Conservation (phyloP, 2,329 filamentous ascomycete species). For the Capronia americana region DNA sequence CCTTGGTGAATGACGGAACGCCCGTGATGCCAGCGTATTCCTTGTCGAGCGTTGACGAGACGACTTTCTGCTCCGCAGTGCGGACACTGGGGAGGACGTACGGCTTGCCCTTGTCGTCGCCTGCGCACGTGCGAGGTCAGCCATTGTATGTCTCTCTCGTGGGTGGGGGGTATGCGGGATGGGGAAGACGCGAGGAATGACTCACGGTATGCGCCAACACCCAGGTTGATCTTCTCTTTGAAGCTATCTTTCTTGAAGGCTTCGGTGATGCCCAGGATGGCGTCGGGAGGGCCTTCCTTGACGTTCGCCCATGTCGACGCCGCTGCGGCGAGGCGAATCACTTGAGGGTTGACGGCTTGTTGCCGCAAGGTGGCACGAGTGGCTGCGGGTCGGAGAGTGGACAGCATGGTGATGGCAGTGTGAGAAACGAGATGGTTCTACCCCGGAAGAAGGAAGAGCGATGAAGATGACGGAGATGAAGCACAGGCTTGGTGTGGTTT, state of each 20-base stretch:
- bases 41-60: slow-evolving; percentile 74
- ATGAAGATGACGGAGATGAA: not conserved
- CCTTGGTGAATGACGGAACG: slow-evolving; percentile 90
- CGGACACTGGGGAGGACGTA: slow-evolving; percentile 95
- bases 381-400: slow-evolving; percentile 52
- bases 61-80: slow-evolving; percentile 84
- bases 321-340: slow-evolving; percentile 60
- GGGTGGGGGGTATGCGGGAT: not conserved
- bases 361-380: slow-evolving; percentile 48
- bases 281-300: slow-evolving; percentile 82
- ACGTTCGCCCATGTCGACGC: slow-evolving; percentile 90
- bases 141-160: not conserved
- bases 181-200: not conserved
- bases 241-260: slow-evolving; percentile 98
- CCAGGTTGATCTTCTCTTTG: slow-evolving; percentile 96
- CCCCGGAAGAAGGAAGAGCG: not conserved
- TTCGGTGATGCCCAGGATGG: slow-evolving; percentile 75
- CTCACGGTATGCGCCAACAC: slow-evolving; percentile 92
- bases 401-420: slow-evolving; percentile 49
- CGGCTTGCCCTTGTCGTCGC: slow-evolving; percentile 94
- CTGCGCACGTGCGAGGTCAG: slow-evolving; percentile 40
- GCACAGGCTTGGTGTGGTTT: not conserved
- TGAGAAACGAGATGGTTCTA: not conserved
- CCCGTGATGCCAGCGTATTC: slow-evolving; percentile 77
- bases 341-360: slow-evolving; percentile 42